Base-by-base conservation (phyloP, 306 rosid species). In the Neltuma alba region DNA sequence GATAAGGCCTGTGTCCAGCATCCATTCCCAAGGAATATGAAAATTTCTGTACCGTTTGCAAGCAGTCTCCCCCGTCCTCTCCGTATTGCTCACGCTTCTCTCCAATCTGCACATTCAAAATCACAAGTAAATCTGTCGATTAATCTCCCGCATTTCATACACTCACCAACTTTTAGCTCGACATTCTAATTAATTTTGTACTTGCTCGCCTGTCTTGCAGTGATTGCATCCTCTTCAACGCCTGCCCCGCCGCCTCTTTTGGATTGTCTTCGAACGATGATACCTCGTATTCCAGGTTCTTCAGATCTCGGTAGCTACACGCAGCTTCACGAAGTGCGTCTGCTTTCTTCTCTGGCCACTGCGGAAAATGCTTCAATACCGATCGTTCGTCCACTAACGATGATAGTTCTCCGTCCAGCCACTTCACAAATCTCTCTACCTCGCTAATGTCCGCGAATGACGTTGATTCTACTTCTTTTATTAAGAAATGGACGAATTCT, bases 201-300 rank as follows among this genome's bases (percentile, higher is more conserved):
- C 97, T 83, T 87, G 80, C 96, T 95, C 92, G 93, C 99, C 97
- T 93, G 94, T 96, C 97, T 91, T 93, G 97, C 87, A 96, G 44
- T 72, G 93, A 86, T 75, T 93, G 98, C 48, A 91, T 91, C 80
- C 88, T 90, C 74, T 89, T 87, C 3, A 92, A 72, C n/a, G 90
- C 92, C 70, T 81, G 89, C 45, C 54, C 36, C 73, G 78, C 37
- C 13, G 88, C 76, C 80, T 93, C 98, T 66, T 82, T 91, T 3
- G 80, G 89, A 87, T 88, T 90, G 85, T 93, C 98, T 66, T 84
- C 85, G 47, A 86, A 91, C 0, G 81, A 78, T 65, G 82, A 70
- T 63, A 87, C 96, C 73, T 96, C 91, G 4, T 79, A 66, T 65
- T 87, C 96, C 34, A 96, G 92, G 72, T 80, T 90, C 90, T 85